Base-by-base conservation (phyloP, 352 stramenopile species). In the Thalassiosira hispida region DNA sequence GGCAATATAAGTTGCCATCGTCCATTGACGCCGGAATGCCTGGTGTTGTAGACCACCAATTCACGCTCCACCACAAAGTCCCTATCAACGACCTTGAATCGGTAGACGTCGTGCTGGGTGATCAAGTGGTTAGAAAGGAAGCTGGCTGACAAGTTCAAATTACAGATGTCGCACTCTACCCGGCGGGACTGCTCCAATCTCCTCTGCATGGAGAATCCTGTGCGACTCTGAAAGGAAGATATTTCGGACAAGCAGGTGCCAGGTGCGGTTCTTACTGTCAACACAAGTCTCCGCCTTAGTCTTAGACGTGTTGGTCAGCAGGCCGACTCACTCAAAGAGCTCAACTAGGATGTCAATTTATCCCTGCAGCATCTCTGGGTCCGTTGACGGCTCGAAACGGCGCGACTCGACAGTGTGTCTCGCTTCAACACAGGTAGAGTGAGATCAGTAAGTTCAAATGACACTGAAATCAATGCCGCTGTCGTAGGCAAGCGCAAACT, bases 251-350 rank as follows among this genome's bases (percentile, higher is more conserved):
- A n/a, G n/a, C n/a, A n/a, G n/a, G n/a, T n/a, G n/a, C n/a, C n/a
- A n/a, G n/a, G 52, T 53, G n/a, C 46, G 27, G 16, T 60, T 74
- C 27, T 53, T 62, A 1, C 65, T 53, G 0, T 35, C 52, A 0
- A 74, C 20, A 44, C 51, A 74, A 1, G 22, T 35, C 53, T 60
- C 66, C 8, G 29, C 35, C 46, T 66, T 55, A 1, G 22, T 63
- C 23, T 67, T 75, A 2, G 11, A 22, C 4, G 55, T 49, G 29
- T 75, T 67, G 2, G 57, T 61, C 3, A n/a, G 5, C 0, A 77
- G 33, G 31, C 61, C 51, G 1, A 73, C 40, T 6, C 33, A 16
- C 20, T 73, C 38, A 61, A 79, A 79, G 4, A 67, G 42, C 4
- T 1, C 40, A 2, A 38, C 40, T 14, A 79, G 18, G 27, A 52